Evolutionary conservation across 129 eudicot genomes (phyloP).

Genomic region (Helianthus annuus): HanXRQr2.0-SUNRISE NC_035449.2:144339217-144339716

Average conservation of each 20-base stretch:
- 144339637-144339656: slow-evolving; percentile 86
- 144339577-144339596: slow-evolving; percentile 56
- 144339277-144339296: no score
- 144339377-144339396: not conserved
- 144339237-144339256: no score
- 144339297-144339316: no score
- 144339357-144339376: not conserved
- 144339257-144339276: no score
- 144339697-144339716: slow-evolving; percentile 70
- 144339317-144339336: no score
- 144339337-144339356: not conserved
- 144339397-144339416: slow-evolving; percentile 62
- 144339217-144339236: no score
- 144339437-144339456: slow-evolving; percentile 88
- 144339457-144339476: slow-evolving; percentile 88
- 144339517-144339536: slow-evolving; percentile 92
- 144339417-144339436: slow-evolving; percentile 91
- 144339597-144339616: slow-evolving; percentile 77
- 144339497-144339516: slow-evolving; percentile 88
- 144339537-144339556: slow-evolving; percentile 75
- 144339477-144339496: slow-evolving; percentile 62
- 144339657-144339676: slow-evolving; percentile 57
- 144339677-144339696: slow-evolving; percentile 53
- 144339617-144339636: slow-evolving; percentile 81
- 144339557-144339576: slow-evolving; percentile 58